phyloP scores from a whole-genome alignment of 2,329 filamentous ascomycete species.

The Stromatinia cepivora region DNA sequence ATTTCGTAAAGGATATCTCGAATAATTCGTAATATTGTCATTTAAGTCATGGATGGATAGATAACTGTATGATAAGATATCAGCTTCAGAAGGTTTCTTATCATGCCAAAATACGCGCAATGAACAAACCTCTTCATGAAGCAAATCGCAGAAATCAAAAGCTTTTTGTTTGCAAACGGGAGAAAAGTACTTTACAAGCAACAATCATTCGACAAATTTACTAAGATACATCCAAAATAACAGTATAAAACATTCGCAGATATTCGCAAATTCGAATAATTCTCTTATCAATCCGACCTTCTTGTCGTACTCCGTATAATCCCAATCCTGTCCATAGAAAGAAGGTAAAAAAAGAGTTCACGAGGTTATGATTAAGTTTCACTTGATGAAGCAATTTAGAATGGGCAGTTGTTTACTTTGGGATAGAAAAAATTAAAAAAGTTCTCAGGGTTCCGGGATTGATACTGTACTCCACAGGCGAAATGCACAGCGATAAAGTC shows the following conservation, averaged over 20 bases:
- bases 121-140: slow-evolving; percentile 5
- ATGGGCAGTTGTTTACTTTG: background rate
- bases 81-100: slow-evolving; percentile 7
- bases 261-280: background rate
- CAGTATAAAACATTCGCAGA: background rate
- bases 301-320: background rate
- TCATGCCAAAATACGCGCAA: background rate
- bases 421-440: background rate
- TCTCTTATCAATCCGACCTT: slow-evolving; percentile 3
- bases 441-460: background rate
- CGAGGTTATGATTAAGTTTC: background rate
- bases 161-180: slow-evolving; percentile 6
- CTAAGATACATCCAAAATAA: slow-evolving; percentile 6
- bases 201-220: slow-evolving; percentile 13
- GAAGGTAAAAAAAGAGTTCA: background rate
- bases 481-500: slow-evolving; percentile 23
- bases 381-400: background rate
- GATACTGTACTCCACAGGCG: background rate
- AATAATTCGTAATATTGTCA: background rate
- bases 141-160: background rate
- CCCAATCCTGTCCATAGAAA: background rate
- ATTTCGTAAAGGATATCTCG: slow-evolving; percentile 11
- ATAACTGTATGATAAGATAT: slow-evolving; percentile 13
- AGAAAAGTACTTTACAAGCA: background rate
- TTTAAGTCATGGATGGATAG: background rate